Conservation (phyloP, 164 flowering plant species). For the Nymphaea colorata region DNA sequence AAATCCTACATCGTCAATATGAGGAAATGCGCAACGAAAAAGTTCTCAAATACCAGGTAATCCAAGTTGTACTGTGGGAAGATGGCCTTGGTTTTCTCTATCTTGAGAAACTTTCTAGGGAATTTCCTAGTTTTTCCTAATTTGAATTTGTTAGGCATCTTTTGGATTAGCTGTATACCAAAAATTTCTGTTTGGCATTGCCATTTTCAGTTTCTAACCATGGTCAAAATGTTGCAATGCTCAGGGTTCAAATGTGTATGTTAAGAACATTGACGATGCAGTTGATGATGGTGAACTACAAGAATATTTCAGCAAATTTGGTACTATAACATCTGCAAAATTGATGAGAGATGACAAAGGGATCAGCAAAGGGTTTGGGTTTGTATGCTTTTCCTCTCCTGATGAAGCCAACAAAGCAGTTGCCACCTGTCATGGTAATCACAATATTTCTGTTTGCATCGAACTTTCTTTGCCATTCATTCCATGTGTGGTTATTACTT, state of each 20-base stretch:
- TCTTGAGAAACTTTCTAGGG: too few relatives aligned
- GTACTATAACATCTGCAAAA: constrained; percentile 63
- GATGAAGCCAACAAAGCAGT: constrained; percentile 82
- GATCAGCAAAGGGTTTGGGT: constrained; percentile 81
- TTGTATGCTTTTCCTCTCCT: constrained; percentile 75
- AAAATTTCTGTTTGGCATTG: too few relatives aligned
- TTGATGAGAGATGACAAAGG: constrained; percentile 76
- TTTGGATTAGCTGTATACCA: too few relatives aligned
- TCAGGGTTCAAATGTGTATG: constrained; percentile 72
- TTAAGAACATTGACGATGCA: constrained; percentile 70
- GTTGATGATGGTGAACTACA: constrained; percentile 52
- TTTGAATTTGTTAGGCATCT: too few relatives aligned
- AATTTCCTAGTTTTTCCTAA: too few relatives aligned
- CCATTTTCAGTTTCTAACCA: too few relatives aligned
- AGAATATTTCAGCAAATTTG: constrained; percentile 64
- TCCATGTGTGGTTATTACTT: neutral
- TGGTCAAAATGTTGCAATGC: neutral
- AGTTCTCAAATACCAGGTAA: constrained; percentile 51
- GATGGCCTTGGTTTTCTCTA: too few relatives aligned
- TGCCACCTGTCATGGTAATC: constrained; percentile 50
- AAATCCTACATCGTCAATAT: constrained; percentile 43
- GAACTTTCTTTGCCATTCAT: neutral
- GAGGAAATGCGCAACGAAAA: constrained; percentile 68
- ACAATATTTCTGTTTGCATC: too few relatives aligned
- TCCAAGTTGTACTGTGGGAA: neutral